Conservation (phyloP, 352 stramenopile genomes). For the Ophiocytium majus region DNA sequence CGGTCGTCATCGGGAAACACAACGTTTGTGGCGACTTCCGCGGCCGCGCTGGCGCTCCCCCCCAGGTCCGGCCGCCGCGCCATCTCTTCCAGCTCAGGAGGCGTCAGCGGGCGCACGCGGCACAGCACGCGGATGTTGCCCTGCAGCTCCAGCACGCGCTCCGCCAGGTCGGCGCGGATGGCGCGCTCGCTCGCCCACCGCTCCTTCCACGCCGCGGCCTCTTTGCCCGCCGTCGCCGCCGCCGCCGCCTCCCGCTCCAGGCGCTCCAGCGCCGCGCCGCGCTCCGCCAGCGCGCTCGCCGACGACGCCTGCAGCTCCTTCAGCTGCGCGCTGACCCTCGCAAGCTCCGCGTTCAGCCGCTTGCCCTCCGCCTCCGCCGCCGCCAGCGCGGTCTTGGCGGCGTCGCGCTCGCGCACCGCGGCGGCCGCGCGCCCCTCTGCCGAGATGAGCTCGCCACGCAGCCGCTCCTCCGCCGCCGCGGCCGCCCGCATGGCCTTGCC, state of each 20-base stretch:
- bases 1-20: slow-evolving; percentile 35
- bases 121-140: slow-evolving; percentile 91
- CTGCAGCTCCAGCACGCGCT: slow-evolving; percentile 60
- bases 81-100: slow-evolving; percentile 28
- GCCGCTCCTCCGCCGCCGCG: not conserved
- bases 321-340: not conserved
- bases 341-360: not conserved
- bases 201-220: not conserved
- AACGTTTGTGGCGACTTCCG: slow-evolving; percentile 25
- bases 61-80: not conserved
- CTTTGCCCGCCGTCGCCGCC: too few species aligned
- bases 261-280: not conserved
- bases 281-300: not conserved
- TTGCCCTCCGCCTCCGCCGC: not conserved
- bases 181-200: not conserved
- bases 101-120: slow-evolving; percentile 80
- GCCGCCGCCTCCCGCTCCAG: not conserved
- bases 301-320: not conserved
- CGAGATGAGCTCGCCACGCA: not conserved
- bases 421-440: not conserved
- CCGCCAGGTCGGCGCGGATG: not conserved
- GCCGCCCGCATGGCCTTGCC: too few species aligned
- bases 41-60: not conserved
- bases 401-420: not conserved
- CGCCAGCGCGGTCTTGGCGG: not conserved